These are phyloP conservation scores for Citrullus mucosospermus DNA, from an alignment of 306 rosid genomes.

Conservation along the genomic window DNA sequence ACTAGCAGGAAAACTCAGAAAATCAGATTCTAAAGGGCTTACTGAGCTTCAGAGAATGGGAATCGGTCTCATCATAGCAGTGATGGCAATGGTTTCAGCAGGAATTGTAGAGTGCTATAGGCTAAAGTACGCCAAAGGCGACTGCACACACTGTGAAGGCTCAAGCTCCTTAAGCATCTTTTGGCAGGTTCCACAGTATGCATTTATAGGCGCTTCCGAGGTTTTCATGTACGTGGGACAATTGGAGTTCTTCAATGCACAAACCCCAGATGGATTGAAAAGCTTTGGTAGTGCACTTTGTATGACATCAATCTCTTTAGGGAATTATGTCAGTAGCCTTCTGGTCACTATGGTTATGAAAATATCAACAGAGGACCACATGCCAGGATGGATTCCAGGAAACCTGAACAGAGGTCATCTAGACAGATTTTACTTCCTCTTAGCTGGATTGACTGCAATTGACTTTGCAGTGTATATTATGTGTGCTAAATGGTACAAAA, in stretches of 20 bases:
- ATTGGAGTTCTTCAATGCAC: constrained; percentile 93
- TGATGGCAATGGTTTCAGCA: constrained; percentile 89
- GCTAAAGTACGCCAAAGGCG: constrained; percentile 56
- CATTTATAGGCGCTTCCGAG: constrained; percentile 92
- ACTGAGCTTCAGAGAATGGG: constrained; percentile 99
- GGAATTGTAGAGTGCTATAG: constrained; percentile 86
- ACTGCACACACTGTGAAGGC: constrained; percentile 49
- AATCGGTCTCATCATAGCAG: constrained; percentile 81
- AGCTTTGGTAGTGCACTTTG: constrained; percentile 97
- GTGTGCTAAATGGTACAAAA: constrained; percentile 87
- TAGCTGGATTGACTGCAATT: constrained; percentile 71
- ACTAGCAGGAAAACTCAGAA: constrained; percentile 49
- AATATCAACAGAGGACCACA: constrained; percentile 77
- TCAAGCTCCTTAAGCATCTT: constrained; percentile 83
- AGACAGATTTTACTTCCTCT: constrained; percentile 86
- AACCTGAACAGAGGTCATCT: constrained; percentile 93
- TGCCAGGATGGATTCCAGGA: constrained; percentile 99
- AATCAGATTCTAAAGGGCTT: constrained; percentile 56
- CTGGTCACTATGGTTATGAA: constrained; percentile 89
- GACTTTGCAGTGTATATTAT: constrained; percentile 63
- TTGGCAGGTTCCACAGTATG: constrained; percentile 96
- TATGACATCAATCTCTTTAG: constrained; percentile 94
- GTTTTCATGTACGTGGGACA: constrained; percentile 99
- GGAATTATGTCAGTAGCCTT: constrained; percentile 88
- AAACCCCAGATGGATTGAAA: constrained; percentile 91